These are phyloP conservation scores for Sporothrix brasiliensis DNA, from an alignment of 2,329 filamentous ascomycete genomes.

Conservation along the genomic window DNA sequence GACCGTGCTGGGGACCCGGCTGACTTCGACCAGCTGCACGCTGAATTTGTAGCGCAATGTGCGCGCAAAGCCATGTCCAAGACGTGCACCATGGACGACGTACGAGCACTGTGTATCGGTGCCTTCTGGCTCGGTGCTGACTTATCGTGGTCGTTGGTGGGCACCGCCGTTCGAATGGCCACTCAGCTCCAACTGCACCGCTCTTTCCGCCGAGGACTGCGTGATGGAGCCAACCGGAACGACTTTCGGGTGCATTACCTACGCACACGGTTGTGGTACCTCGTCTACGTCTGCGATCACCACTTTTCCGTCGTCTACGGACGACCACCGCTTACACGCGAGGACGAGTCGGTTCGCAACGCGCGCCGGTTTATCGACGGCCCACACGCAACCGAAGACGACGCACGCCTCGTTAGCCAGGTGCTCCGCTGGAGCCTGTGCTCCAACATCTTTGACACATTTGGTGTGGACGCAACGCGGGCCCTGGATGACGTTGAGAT, in stretches of 20 bases:
- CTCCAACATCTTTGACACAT: constrained; percentile 34
- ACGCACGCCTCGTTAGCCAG: constrained; percentile 35
- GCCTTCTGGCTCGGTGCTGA: constrained; percentile 30
- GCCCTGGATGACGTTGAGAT: constrained; percentile 35
- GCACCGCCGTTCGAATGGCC: constrained; percentile 26
- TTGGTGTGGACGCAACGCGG: constrained; percentile 27
- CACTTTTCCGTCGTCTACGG: constrained; percentile 32
- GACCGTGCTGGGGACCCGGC: not conserved
- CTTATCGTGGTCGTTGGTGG: constrained; percentile 26
- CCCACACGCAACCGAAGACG: constrained; percentile 33
- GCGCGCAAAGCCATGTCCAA: constrained; percentile 11
- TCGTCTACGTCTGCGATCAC: constrained; percentile 31
- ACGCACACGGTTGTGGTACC: constrained; percentile 21
- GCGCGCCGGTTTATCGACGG: constrained; percentile 27
- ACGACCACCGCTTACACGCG: constrained; percentile 33
- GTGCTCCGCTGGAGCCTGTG: constrained; percentile 34
- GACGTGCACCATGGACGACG: constrained; percentile 24
- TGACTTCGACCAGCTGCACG: not conserved
- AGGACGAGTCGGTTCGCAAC: constrained; percentile 11
- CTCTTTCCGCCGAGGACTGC: not conserved
- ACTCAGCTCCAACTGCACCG: constrained; percentile 25
- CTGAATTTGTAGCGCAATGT: constrained; percentile 11
- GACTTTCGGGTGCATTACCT: constrained; percentile 6
- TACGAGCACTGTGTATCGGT: constrained; percentile 29
- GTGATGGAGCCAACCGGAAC: not conserved